Conservation (phyloP, 73 alveolate genomes). For the Tetrahymena elliotti region DNA sequence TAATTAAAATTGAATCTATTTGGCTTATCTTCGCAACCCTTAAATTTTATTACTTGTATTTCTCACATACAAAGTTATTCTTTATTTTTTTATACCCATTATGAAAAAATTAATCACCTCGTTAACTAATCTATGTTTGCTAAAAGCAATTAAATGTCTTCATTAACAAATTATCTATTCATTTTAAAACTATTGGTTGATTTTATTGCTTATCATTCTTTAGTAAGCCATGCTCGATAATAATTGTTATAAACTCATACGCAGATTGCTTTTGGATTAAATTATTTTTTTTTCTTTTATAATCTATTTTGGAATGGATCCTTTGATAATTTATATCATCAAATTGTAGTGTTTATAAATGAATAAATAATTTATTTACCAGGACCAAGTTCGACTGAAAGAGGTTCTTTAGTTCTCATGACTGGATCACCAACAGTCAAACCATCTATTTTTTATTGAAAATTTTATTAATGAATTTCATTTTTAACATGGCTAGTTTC, state of each 20-base stretch:
- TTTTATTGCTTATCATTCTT: background rate
- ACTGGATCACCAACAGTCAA: conserved; percentile 98
- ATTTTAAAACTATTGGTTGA: background rate
- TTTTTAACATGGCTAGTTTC: background rate
- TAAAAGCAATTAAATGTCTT: no score
- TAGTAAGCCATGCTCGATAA: background rate
- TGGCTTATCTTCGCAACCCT: background rate
- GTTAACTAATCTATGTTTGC: background rate
- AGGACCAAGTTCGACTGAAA: conserved; percentile 97
- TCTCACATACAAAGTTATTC: background rate
- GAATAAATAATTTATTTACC: conserved; percentile 50
- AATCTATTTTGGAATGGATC: background rate
- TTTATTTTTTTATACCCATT: background rate
- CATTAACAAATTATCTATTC: no score
- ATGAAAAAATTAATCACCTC: no score
- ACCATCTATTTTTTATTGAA: conserved; percentile 65
- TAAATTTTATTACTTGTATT: background rate
- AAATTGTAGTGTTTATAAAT: no score
- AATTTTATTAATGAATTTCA: background rate
- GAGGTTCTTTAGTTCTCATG: conserved; percentile 93
- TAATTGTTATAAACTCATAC: background rate
- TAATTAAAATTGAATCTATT: background rate
- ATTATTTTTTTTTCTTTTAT: no score
- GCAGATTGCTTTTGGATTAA: background rate
- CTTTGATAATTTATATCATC: no score